A percentile compares a stretch with the other conserved stretches of the same genome.
phyloP scores from a whole-genome alignment of 129 eudicot species.

The Pulicaria dysenterica region DNA sequence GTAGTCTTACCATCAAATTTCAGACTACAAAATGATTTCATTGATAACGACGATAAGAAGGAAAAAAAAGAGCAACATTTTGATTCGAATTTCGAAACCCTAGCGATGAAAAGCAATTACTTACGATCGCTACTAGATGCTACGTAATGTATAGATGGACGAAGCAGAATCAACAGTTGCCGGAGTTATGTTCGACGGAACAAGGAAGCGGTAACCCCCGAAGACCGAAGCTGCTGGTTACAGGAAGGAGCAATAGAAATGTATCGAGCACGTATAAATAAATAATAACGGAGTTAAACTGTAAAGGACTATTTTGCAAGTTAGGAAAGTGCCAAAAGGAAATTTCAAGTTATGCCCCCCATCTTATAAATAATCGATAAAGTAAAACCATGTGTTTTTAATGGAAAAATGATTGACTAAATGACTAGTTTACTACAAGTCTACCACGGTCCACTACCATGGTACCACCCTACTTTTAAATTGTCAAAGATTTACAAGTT shows the following conservation, averaged over 20 bases:
- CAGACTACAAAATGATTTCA: not conserved
- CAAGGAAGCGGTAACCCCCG: constrained; percentile 19
- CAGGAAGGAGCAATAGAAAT: not conserved
- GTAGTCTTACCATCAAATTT: not conserved
- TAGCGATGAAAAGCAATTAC: constrained; percentile 3
- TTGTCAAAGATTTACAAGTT: not conserved
- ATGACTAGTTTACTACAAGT: too few species aligned
- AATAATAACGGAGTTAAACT: not conserved
- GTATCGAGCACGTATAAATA: not conserved
- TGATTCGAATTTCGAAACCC: constrained; percentile 22
- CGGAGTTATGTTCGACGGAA: constrained; percentile 25
- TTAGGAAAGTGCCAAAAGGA: not conserved
- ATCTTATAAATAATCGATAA: too few species aligned
- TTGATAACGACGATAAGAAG: not conserved
- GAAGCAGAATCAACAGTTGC: constrained; percentile 4
- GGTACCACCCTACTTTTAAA: too few species aligned
- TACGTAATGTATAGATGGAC: constrained; percentile 2
- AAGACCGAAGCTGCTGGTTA: constrained; percentile 7
- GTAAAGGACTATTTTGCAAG: not conserved
- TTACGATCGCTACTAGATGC: constrained; percentile 25
- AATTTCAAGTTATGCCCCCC: not conserved
- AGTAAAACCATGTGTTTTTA: too few species aligned
- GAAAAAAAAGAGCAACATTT: constrained; percentile 4
- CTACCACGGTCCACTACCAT: too few species aligned
- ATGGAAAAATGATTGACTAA: too few species aligned